phyloP scores from a whole-genome alignment of 495 filamentous ascomycete species.

The Aspergillus conjunctus region DNA sequence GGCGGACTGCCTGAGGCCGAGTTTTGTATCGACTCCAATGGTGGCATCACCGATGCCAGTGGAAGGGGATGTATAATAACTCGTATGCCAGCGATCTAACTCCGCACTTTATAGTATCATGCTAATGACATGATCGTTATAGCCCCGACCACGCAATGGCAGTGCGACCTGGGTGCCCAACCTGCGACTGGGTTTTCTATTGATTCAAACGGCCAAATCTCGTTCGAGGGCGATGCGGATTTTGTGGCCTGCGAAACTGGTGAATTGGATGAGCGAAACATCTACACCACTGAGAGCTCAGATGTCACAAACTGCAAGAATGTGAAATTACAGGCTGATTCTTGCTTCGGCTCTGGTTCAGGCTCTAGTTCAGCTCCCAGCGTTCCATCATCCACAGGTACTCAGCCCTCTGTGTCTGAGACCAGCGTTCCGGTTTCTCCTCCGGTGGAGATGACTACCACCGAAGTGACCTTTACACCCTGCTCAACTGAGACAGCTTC shows the following conservation, averaged over 20 bases:
- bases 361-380: conserved; percentile 20
- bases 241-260: conserved; percentile 61
- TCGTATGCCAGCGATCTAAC: conserved; percentile 31
- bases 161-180: conserved; percentile 60
- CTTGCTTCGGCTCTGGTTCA: conserved; percentile 41
- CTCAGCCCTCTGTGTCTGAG: conserved; percentile 8
- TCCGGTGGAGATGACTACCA: conserved; percentile 13
- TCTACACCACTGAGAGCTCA: conserved; percentile 52
- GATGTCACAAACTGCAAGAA: conserved; percentile 48
- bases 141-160: conserved; percentile 62
- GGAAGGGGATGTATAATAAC: conserved; percentile 62
- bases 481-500: conserved; percentile 14
- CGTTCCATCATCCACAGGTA: conserved; percentile 17
- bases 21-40: conserved; percentile 51
- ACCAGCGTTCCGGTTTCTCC: conserved; percentile 3
- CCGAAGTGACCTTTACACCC: conserved; percentile 3
- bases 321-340: conserved; percentile 51
- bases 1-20: conserved; percentile 40
- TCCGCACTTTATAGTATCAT: conserved; percentile 7
- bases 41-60: conserved; percentile 53
- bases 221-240: conserved; percentile 41
- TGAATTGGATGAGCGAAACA: conserved; percentile 49
- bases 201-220: conserved; percentile 48
- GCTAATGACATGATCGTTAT: conserved; percentile 21
- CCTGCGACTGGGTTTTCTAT: conserved; percentile 52